Conservation (phyloP, 192 early-diverging fungal species). For the Lunasporangiospora selenospora region DNA sequence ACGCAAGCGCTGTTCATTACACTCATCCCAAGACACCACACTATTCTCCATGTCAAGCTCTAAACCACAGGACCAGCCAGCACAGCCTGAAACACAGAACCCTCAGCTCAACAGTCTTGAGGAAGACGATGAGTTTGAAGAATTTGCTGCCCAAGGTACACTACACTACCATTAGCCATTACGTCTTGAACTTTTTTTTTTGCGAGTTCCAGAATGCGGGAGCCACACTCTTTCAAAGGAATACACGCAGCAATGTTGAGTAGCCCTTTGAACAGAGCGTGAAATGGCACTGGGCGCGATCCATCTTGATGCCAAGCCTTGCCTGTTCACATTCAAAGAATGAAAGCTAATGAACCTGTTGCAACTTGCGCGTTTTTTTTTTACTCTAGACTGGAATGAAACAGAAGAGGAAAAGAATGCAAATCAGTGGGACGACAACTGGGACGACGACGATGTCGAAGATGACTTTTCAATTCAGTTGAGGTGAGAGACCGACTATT, state of each 20-base stretch:
- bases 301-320: too few species aligned
- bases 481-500: conserved; percentile 46
- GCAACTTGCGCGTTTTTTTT: not conserved
- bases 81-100: conserved; percentile 29
- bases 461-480: conserved; percentile 95
- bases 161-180: too few species aligned
- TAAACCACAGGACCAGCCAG: conserved; percentile 12
- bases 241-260: too few species aligned
- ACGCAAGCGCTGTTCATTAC: too few species aligned
- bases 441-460: conserved; percentile 91
- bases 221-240: too few species aligned
- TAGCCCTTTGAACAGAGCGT: too few species aligned
- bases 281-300: too few species aligned
- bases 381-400: conserved; percentile 77
- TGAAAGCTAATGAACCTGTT: not conserved
- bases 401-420: conserved; percentile 80
- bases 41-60: conserved; percentile 40
- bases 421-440: conserved; percentile 85
- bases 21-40: too few species aligned
- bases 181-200: too few species aligned
- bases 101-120: conserved; percentile 75
- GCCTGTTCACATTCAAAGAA: too few species aligned
- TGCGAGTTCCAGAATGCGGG: too few species aligned
- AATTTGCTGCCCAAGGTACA: conserved; percentile 85
- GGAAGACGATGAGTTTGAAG: conserved; percentile 96